phyloP scores from a whole-genome alignment of 768 basidiomycete species.

The Russula sp. region DNA sequence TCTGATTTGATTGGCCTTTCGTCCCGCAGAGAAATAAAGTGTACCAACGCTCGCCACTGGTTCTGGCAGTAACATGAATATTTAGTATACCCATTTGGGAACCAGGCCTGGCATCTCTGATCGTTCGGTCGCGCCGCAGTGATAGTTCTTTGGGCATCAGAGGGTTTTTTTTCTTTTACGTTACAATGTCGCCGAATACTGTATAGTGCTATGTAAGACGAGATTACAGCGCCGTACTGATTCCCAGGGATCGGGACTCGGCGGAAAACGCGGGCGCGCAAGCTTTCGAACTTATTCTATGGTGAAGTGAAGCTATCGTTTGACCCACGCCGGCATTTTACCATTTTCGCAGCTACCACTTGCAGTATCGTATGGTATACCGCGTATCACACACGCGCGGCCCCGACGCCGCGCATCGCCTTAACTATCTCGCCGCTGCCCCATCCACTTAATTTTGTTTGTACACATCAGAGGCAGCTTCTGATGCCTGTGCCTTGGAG shows the following conservation, averaged over 20 bases:
- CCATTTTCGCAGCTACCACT: neutral
- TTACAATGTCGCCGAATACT: neutral
- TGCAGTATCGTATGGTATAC: no score
- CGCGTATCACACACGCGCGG: neutral
- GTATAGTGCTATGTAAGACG: neutral
- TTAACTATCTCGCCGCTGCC: neutral
- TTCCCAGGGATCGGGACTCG: neutral
- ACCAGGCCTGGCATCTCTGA: neutral
- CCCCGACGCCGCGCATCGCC: neutral
- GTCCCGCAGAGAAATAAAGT: neutral
- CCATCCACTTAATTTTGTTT: neutral
- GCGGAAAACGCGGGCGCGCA: neutral
- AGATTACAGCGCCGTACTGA: neutral
- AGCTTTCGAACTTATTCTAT: neutral
- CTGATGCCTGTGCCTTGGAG: neutral
- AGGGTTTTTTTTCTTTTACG: neutral
- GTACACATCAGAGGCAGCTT: neutral
- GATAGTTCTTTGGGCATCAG: constrained; percentile 1
- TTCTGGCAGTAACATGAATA: neutral
- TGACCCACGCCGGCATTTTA: no score
- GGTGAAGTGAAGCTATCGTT: no score
- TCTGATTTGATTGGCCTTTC: neutral
- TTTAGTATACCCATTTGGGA: neutral
- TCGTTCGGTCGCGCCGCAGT: neutral
- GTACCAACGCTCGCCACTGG: neutral